Evolutionary conservation across 169 alveolate species (phyloP), one percentile per base, ranked within the genome.

Genomic region (Plasmodium falciparum): DNA sequence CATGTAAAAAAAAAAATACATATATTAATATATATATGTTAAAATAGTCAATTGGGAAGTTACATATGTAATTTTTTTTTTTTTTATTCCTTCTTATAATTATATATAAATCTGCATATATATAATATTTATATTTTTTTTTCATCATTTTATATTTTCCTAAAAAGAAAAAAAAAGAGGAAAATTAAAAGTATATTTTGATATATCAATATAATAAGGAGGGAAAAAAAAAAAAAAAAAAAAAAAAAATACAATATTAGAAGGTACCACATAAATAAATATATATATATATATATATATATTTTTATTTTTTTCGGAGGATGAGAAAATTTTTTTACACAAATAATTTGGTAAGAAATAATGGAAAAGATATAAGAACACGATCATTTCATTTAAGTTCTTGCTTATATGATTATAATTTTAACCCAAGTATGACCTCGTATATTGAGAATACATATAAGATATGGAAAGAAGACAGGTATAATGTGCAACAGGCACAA

Each of bases 371-470:
- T 39, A 56, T 69, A 1, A 80, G 50, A 50, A 70, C 45, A 33
- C 45, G 66, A 24, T 29, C 52, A 29, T 26, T 80, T 45, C 90
- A 80, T 52, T 26, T 50, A 47, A 73, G 90, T 20, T n/a, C 65
- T 47, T 12, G n/a, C 17, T n/a, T 47, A 8, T 17, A n/a, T 39
- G 59, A 49, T 29, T 72, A 80, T 11, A 70, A 56, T n/a, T 54
- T 80, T 63, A 80, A 58, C 45, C 90, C 90, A 3, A 80, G 83
- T 29, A 80, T 80, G 90, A 65, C 90, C 13, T 6, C 90, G 8
- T 80, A 80, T 50, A 56, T 80, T 22, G 90, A 80, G 43, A 54
- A 65, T 12, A 73, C 47, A 5, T 80, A 80, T 33, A 45, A 45
- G 15, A 59, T 69, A 58, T 80, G 90, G 90, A 70, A 63, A 17